Evolutionary conservation across 495 filamentous ascomycete genomes (phyloP), one percentile per base, ranked within the genome.

Genomic region (Penicillium longicatenatum): DNA sequence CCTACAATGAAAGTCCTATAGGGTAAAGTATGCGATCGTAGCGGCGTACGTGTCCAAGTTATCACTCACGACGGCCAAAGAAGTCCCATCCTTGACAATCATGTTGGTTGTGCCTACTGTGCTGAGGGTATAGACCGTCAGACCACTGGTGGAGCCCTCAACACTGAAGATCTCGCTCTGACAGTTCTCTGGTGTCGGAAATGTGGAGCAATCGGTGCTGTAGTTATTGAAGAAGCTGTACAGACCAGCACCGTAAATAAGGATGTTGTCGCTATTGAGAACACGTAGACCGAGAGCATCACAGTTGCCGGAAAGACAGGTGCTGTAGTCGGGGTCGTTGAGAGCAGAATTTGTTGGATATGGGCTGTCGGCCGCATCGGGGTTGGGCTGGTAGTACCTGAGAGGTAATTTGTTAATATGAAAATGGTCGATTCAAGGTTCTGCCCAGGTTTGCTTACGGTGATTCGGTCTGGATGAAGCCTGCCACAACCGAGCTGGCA

Each of bases 401-500:
- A 19, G 49, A 33, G 26, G 37, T 35, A 29, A 12, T 17, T 24
- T 4, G 37, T 53, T 43, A 44, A 33, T 12, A 17, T 26, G 2
- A 29, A 3, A 20, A 29, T 20, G 31, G 4, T 35, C 31, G 31
- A 4, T 39, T 3, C 49, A 53, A 8, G 4, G 10, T 37, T 42
- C 9, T 3, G 19, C 17, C 33, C 12, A 10, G 4, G 12, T 26
- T 21, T 11, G 66, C 72, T 63, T 49, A 75, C 52, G 88, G 89
- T 1, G 91, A 91, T 71, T 95, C 91, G 8, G 91, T 92, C 63
- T 96, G 91, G 65, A 93, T 86, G 69, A 88, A 83, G 19, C 88
- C 87, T 68, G 84, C 86, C 66, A 86, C 87, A 50, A 93, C 76
- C 59, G 89, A 86, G 62, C 82, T 75, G 5, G 90, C 89, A 46